A percentile compares a stretch with the other conserved stretches of the same genome.
phyloP scores from a whole-genome alignment of 1,139 yeast species.

The Yamadazyma pseudoaaseri region DNA sequence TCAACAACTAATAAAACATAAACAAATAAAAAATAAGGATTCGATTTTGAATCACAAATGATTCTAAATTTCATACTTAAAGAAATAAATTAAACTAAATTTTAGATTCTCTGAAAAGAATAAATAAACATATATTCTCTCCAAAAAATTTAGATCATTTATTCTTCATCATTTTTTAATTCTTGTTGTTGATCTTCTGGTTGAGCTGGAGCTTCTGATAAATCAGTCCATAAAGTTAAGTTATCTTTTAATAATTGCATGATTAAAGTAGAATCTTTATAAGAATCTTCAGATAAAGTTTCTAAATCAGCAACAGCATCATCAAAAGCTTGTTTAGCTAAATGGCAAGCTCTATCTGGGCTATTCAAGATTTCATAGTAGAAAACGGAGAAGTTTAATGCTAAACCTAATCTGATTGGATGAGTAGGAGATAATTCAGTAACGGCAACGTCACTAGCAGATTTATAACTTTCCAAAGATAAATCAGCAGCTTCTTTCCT shows the following conservation, averaged over 20 bases:
- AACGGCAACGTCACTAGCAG: slow-evolving; percentile 96
- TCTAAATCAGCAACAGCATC: slow-evolving; percentile 99
- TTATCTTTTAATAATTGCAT: slow-evolving; percentile 99
- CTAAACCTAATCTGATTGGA: slow-evolving; percentile 97
- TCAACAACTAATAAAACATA: slow-evolving; percentile 13
- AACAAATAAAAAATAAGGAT: slow-evolving; percentile 9
- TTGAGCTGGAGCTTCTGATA: slow-evolving; percentile 81
- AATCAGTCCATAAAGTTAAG: slow-evolving; percentile 98
- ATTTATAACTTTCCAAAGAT: slow-evolving; percentile 90
- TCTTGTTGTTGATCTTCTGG: slow-evolving; percentile 50
- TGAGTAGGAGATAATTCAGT: slow-evolving; percentile 98
- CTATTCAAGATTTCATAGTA: slow-evolving; percentile 97
- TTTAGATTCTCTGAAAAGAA: not conserved
- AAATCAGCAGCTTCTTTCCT: slow-evolving; percentile 91
- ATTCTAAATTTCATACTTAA: not conserved
- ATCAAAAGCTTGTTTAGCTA: slow-evolving; percentile 98
- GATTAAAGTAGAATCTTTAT: slow-evolving; percentile 96
- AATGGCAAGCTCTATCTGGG: slow-evolving; percentile 97
- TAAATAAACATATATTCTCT: not conserved
- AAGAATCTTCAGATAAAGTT: slow-evolving; percentile 95
- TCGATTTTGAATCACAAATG: not conserved
- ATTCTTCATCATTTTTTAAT: slow-evolving; percentile 22
- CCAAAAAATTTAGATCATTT: slow-evolving; percentile 10
- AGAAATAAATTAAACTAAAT: slow-evolving; percentile 3
- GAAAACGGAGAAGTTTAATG: slow-evolving; percentile 96